Evolutionary conservation across 306 rosid genomes (phyloP).

Genomic region (Castanospermum australe): DNA sequence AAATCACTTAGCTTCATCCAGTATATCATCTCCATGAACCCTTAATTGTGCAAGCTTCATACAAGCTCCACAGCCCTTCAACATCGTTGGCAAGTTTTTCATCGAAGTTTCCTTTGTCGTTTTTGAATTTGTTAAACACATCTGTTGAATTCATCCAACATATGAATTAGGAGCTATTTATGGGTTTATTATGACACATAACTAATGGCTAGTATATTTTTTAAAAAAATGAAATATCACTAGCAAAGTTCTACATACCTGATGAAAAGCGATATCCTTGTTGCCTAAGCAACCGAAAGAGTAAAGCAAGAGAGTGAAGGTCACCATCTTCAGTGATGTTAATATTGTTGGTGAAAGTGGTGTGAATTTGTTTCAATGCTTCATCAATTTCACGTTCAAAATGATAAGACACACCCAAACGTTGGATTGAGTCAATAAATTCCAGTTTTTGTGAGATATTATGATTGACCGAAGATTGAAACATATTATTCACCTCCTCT

Average conservation of each 20-base stretch:
- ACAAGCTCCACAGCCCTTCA: conserved; percentile 43
- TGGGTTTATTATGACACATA: too few relatives aligned
- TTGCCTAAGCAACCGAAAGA: conserved; percentile 49
- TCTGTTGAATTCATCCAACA: conserved; percentile 5
- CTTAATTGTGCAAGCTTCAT: conserved; percentile 45
- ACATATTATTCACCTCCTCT: conserved; percentile 27
- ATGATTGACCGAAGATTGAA: not conserved
- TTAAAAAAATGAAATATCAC: too few relatives aligned
- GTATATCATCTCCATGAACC: conserved; percentile 30
- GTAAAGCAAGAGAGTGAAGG: conserved; percentile 31
- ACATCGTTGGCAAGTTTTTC: not conserved
- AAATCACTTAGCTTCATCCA: conserved; percentile 40
- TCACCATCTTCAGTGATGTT: not conserved
- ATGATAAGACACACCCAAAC: conserved; percentile 4
- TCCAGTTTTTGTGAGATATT: not conserved
- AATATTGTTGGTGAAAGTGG: not conserved
- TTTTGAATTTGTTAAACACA: conserved; percentile 32
- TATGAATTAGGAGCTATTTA: too few relatives aligned
- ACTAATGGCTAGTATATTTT: too few relatives aligned
- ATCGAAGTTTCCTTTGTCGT: conserved; percentile 27
- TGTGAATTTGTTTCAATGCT: conserved; percentile 8
- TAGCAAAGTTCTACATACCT: not conserved
- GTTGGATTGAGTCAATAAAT: conserved; percentile 14
- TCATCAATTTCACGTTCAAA: not conserved
- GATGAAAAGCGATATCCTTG: conserved; percentile 25